Conservation (phyloP, 495 filamentous ascomycete species). For the Neurospora pannonica region DNA sequence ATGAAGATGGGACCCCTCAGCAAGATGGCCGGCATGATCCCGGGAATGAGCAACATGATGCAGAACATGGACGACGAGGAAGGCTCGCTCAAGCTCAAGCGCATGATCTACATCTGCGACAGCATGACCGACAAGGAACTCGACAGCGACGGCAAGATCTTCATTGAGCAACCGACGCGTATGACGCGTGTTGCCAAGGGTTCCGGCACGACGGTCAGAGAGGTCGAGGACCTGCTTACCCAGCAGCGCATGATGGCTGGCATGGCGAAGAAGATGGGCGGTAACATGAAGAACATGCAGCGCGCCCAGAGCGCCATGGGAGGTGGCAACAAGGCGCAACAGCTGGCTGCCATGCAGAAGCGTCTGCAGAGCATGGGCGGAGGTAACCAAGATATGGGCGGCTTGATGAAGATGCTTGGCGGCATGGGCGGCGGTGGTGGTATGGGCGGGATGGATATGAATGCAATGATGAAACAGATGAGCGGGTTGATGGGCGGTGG, state of each 20-base stretch:
- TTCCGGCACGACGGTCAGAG: constrained; percentile 81
- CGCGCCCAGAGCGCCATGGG: constrained; percentile 83
- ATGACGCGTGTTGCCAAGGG: constrained; percentile 90
- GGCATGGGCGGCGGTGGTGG: constrained; percentile 43
- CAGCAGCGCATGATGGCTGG: constrained; percentile 98
- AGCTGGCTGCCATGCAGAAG: constrained; percentile 97
- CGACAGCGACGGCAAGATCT: constrained; percentile 88
- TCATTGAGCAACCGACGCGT: constrained; percentile 83
- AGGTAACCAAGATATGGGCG: constrained; percentile 61
- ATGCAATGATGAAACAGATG: constrained; percentile 81
- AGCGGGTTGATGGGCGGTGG: constrained; percentile 42
- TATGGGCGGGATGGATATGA: constrained; percentile 67
- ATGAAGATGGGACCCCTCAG: constrained; percentile 99
- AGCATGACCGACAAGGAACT: constrained; percentile 93
- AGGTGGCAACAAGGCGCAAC: constrained; percentile 77
- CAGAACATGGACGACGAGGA: constrained; percentile 95
- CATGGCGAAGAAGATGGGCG: constrained; percentile 98
- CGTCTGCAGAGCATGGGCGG: constrained; percentile 87
- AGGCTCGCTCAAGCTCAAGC: constrained; percentile 80
- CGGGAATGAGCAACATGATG: constrained; percentile 85
- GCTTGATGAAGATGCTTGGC: constrained; percentile 81
- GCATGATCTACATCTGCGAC: constrained; percentile 99
- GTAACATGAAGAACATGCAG: constrained; percentile 94
- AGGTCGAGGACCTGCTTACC: constrained; percentile 94
- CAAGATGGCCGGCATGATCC: constrained; percentile 99